phyloP scores from a whole-genome alignment of 2,329 filamentous ascomycete genomes.

The Amesomyces nigricolor region DNA sequence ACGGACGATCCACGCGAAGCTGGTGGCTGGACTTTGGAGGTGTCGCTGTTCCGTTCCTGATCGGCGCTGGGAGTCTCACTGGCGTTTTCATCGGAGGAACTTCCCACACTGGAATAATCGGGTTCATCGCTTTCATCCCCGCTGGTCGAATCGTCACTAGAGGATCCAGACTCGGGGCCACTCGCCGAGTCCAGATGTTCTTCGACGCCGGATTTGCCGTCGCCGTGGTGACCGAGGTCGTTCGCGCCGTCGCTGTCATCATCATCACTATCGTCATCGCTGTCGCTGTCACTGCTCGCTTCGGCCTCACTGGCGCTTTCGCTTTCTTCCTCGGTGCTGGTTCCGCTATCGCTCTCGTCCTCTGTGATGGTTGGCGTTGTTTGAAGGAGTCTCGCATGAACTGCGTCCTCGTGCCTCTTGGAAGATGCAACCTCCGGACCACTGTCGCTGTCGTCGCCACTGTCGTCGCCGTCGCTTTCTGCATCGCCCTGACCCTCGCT shows the following conservation, averaged over 20 bases:
- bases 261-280: conserved; percentile 1
- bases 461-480: conserved; percentile 9
- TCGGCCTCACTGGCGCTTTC: conserved; percentile 11
- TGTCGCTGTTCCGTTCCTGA: background rate
- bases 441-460: conserved; percentile 19
- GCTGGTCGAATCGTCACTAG: background rate
- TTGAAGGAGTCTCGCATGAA: background rate
- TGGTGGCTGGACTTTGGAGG: background rate
- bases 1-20: no score
- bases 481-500: conserved; percentile 15
- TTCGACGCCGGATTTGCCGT: conserved; percentile 14
- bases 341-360: conserved; percentile 10
- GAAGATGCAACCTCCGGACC: conserved; percentile 25
- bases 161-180: background rate
- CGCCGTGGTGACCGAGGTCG: conserved; percentile 8
- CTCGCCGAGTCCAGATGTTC: background rate
- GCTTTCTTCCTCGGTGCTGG: conserved; percentile 13
- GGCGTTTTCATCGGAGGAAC: conserved; percentile 8
- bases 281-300: conserved; percentile 3
- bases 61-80: background rate
- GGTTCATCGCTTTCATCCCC: background rate
- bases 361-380: background rate
- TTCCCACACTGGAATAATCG: conserved; percentile 11
- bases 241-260: conserved; percentile 6
- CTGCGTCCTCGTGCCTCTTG: conserved; percentile 1